Evolutionary conservation across 768 basidiomycete species (phyloP).

Genomic region (Lactifluus pinguis): DNA sequence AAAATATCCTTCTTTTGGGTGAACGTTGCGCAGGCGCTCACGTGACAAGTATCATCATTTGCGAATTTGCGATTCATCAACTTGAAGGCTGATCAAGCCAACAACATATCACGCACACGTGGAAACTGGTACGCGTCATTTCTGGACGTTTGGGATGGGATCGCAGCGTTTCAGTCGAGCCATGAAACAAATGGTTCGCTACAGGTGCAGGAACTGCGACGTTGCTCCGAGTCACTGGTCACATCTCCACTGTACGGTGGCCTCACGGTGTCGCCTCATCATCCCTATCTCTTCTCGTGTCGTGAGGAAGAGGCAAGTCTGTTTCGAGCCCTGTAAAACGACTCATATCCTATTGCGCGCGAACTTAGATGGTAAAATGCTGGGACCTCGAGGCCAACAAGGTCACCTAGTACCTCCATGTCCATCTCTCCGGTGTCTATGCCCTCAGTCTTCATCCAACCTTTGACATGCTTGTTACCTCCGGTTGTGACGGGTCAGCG

Average conservation of each 20-base stretch:
- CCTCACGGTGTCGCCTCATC: slow-evolving; percentile 81
- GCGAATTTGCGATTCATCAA: no score
- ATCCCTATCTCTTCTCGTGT: slow-evolving; percentile 96
- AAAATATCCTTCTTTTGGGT: no score
- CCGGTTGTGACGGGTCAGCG: slow-evolving; percentile 90
- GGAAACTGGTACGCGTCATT: slow-evolving; percentile 95
- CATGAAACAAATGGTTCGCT: slow-evolving; percentile 97
- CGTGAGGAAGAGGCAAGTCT: slow-evolving; percentile 87
- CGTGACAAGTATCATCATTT: slow-evolving; percentile 80
- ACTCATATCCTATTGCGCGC: not conserved
- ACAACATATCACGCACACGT: slow-evolving; percentile 87
- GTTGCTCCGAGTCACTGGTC: no score
- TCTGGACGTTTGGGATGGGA: slow-evolving; percentile 99
- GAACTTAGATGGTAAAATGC: slow-evolving; percentile 91
- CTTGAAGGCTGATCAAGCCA: slow-evolving; percentile 95
- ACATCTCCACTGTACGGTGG: slow-evolving; percentile 96
- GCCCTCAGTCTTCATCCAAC: slow-evolving; percentile 89
- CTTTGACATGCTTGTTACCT: slow-evolving; percentile 89
- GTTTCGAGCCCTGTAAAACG: not conserved
- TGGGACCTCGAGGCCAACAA: slow-evolving; percentile 99
- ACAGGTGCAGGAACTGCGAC: slow-evolving; percentile 97
- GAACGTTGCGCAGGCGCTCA: slow-evolving; percentile 83
- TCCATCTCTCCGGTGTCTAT: slow-evolving; percentile 97
- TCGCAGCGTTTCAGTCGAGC: slow-evolving; percentile 90
- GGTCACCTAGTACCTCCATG: slow-evolving; percentile 97